These are phyloP conservation scores for Syncephalis fuscata DNA, from an alignment of 371 early-diverging fungal genomes.

Conservation along the genomic window DNA sequence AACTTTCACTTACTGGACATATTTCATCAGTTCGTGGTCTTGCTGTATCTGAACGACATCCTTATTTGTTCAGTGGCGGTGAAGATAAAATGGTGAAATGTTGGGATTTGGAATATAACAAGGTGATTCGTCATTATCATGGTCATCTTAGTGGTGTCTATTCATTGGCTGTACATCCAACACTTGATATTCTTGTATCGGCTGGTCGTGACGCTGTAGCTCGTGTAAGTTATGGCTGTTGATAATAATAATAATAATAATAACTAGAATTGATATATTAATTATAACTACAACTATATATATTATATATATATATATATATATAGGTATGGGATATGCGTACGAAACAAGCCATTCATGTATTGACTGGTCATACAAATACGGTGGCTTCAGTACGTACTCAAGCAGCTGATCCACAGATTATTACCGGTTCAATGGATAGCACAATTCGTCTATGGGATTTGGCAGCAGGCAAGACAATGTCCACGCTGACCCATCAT, in stretches of 20 bases:
- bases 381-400: conserved; percentile 77
- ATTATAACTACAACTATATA: neutral
- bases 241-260: neutral
- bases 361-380: conserved; percentile 70
- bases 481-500: conserved; percentile 90
- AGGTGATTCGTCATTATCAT: conserved; percentile 95
- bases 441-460: conserved; percentile 90
- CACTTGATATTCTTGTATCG: conserved; percentile 83
- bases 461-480: conserved; percentile 87
- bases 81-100: conserved; percentile 97
- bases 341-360: conserved; percentile 84
- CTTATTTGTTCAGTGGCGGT: conserved; percentile 89
- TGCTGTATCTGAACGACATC: conserved; percentile 83
- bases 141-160: conserved; percentile 93
- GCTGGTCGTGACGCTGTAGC: conserved; percentile 90
- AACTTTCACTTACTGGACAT: conserved; percentile 91
- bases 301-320: neutral
- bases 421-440: conserved; percentile 88
- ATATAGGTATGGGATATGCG: conserved; percentile 90
- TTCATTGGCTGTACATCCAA: conserved; percentile 78
- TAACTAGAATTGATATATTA: neutral
- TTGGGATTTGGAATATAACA: conserved; percentile 96
- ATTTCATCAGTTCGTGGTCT: conserved; percentile 89
- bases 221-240: conserved; percentile 33
- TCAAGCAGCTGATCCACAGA: conserved; percentile 91